Conservation (phyloP, 2,329 filamentous ascomycete species). For the Pseudocercospora macadamiae region DNA sequence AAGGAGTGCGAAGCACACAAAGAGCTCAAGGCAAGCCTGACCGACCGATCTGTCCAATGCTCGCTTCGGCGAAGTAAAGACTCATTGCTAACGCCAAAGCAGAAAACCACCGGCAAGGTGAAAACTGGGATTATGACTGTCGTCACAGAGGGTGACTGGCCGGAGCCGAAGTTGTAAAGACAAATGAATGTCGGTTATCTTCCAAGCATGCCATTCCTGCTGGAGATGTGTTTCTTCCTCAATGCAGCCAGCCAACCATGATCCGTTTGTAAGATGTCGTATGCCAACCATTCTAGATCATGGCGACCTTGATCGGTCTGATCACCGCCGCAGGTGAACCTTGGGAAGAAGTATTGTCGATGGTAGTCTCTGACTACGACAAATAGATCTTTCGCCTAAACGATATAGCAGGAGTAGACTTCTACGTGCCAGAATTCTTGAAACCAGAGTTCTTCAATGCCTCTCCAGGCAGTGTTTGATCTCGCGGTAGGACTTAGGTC, state of each 20-base stretch:
- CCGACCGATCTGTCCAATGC: background rate
- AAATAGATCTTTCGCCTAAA: too few species aligned
- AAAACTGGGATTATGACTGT: conserved; percentile 34
- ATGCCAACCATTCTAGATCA: background rate
- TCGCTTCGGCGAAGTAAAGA: background rate
- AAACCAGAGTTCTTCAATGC: too few species aligned
- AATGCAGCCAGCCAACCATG: background rate
- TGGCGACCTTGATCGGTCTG: too few species aligned
- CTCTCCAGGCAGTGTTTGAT: too few species aligned
- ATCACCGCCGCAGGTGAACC: too few species aligned
- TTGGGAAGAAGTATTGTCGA: too few species aligned
- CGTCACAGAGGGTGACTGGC: conserved; percentile 35
- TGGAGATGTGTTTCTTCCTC: background rate
- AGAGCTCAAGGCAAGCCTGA: conserved; percentile 47
- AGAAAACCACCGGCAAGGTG: conserved; percentile 34
- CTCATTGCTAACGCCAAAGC: background rate
- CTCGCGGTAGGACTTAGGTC: background rate
- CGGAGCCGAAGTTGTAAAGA: conserved; percentile 27
- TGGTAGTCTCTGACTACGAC: too few species aligned
- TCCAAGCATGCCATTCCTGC: background rate
- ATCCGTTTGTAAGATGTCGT: background rate
- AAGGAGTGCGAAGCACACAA: conserved; percentile 60
- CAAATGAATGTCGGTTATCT: background rate
- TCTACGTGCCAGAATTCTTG: too few species aligned
- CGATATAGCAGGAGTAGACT: too few species aligned